phyloP scores from a whole-genome alignment of 768 basidiomycete genomes.

The Boletellus ananiceps region DNA sequence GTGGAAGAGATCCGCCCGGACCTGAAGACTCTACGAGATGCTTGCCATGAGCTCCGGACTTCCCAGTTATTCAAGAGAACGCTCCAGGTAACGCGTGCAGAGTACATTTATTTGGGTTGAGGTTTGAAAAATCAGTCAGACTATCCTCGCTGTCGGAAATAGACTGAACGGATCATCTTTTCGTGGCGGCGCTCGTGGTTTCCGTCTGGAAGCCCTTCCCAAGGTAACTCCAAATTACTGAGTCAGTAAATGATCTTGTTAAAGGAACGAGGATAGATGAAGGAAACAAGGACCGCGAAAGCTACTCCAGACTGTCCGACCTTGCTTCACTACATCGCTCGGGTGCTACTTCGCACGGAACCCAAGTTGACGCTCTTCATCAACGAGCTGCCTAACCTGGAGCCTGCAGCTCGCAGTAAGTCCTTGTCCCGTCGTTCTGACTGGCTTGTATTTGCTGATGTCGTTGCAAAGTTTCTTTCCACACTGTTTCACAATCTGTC shows the following conservation, averaged over 20 bases:
- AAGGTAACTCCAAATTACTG: slow-evolving; percentile 50
- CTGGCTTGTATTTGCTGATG: background rate
- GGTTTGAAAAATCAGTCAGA: slow-evolving; percentile 34
- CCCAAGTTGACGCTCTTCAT: slow-evolving; percentile 64
- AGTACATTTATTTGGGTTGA: background rate
- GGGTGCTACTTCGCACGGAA: slow-evolving; percentile 63
- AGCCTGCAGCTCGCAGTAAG: slow-evolving; percentile 76
- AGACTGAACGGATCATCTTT: slow-evolving; percentile 77
- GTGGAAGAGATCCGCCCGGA: slow-evolving; percentile 83
- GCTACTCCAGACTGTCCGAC: slow-evolving; percentile 73
- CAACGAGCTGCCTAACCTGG: slow-evolving; percentile 75
- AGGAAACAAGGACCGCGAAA: slow-evolving; percentile 75
- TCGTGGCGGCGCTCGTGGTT: slow-evolving; percentile 80
- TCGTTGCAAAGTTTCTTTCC: slow-evolving; percentile 59
- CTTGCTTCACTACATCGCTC: slow-evolving; percentile 86
- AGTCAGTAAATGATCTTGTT: background rate
- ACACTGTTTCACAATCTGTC: slow-evolving; percentile 56
- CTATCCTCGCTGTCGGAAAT: slow-evolving; percentile 76
- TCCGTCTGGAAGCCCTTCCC: slow-evolving; percentile 74
- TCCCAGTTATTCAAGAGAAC: slow-evolving; percentile 65
- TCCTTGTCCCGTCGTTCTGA: background rate
- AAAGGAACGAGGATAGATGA: slow-evolving; percentile 47
- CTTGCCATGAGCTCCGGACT: slow-evolving; percentile 61
- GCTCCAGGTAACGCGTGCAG: slow-evolving; percentile 46
- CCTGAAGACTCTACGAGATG: slow-evolving; percentile 64